Percentiles rank a stretch among this genome's conserved stretches.
phyloP scores from a whole-genome alignment of 768 basidiomycete genomes.

The Antrodiella citrinella region DNA sequence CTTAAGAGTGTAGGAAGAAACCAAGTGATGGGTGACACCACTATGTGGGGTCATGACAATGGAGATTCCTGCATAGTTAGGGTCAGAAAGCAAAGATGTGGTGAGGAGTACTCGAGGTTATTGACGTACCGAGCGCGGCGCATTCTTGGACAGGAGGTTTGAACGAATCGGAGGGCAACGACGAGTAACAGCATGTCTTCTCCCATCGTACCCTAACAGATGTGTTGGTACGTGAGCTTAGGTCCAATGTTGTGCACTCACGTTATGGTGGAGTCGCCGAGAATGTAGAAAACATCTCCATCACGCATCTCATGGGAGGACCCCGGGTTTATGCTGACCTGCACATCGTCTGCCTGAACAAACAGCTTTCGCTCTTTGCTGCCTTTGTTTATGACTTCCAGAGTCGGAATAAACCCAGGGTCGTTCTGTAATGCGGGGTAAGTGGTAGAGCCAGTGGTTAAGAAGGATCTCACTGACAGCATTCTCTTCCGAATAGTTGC shows the following conservation, averaged over 20 bases:
- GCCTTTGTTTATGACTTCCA: too few relatives aligned
- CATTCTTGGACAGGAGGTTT: slow-evolving; percentile 13
- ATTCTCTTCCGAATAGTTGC: slow-evolving; percentile 40
- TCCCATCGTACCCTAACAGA: slow-evolving; percentile 24
- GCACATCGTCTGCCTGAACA: slow-evolving; percentile 31
- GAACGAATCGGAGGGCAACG: background rate
- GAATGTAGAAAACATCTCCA: too few relatives aligned
- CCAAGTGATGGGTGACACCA: slow-evolving; percentile 59
- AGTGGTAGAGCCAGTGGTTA: background rate
- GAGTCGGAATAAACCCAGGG: too few relatives aligned
- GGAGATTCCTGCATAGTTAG: slow-evolving; percentile 41
- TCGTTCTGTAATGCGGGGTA: too few relatives aligned
- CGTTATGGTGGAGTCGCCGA: too few relatives aligned
- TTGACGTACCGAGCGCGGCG: slow-evolving; percentile 40
- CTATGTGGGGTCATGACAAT: slow-evolving; percentile 36
- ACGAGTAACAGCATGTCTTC: slow-evolving; percentile 16
- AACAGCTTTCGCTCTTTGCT: too few relatives aligned
- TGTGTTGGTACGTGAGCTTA: too few relatives aligned
- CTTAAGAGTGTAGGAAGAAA: slow-evolving; percentile 39
- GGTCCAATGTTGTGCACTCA: too few relatives aligned
- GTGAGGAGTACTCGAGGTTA: too few relatives aligned
- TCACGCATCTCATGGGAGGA: slow-evolving; percentile 37
- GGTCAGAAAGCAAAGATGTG: background rate
- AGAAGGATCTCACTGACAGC: slow-evolving; percentile 34
- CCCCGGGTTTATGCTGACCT: slow-evolving; percentile 29